Evolutionary conservation across 2,329 filamentous ascomycete species (phyloP).

Genomic region (Venturiaceae sp.): DNA sequence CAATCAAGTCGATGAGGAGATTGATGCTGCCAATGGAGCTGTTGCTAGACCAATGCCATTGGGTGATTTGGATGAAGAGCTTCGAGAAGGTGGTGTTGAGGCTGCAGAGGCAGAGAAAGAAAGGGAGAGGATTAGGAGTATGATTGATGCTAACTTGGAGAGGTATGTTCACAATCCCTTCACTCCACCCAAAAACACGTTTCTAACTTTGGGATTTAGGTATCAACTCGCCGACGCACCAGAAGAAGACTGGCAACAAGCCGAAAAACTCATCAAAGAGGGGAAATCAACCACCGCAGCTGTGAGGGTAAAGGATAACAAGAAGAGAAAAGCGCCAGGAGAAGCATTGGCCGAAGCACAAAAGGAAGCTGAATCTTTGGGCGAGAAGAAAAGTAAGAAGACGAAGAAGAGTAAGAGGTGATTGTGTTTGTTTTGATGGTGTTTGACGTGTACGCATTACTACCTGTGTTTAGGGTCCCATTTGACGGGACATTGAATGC

Average conservation of each 20-base stretch:
- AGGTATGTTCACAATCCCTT: constrained; percentile 46
- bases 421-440: background rate
- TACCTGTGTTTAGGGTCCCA: background rate
- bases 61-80: constrained; percentile 68
- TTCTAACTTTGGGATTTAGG: too few relatives aligned
- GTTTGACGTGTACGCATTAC: background rate
- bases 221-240: constrained; percentile 36
- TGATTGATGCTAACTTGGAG: constrained; percentile 88
- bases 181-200: background rate
- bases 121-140: constrained; percentile 69
- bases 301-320: constrained; percentile 53
- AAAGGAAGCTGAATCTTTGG: constrained; percentile 22
- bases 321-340: constrained; percentile 61
- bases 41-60: constrained; percentile 61
- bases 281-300: constrained; percentile 59
- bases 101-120: constrained; percentile 64
- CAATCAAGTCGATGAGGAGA: constrained; percentile 37
- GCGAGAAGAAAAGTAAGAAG: constrained; percentile 22
- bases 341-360: constrained; percentile 41
- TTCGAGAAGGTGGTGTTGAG: constrained; percentile 74
- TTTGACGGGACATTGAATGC: too few relatives aligned
- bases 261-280: constrained; percentile 63
- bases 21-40: constrained; percentile 47
- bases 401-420: constrained; percentile 13
- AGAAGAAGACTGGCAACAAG: constrained; percentile 44